Evolutionary conservation across 1,284 basidiomycete genomes (phyloP), one percentile per base, ranked within the genome.

Genomic region (Amylostereum chailletii): DNA sequence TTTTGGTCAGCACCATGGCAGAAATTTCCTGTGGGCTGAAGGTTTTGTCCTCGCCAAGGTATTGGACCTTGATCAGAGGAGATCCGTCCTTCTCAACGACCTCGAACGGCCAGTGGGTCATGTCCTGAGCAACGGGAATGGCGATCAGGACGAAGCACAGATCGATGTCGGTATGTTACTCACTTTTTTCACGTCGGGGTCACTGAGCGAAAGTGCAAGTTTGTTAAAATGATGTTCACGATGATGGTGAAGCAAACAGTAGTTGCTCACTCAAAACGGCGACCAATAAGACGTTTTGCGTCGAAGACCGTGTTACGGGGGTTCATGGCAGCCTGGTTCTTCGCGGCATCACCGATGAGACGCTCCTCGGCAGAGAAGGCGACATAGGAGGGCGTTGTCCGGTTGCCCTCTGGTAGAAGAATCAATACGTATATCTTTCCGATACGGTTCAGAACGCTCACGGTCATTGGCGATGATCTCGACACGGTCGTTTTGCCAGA

Each of bases 1-100:
- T 97, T 79, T 98, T 99, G 62, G 79, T 79, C 61, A 99, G 84
- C 60, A 99, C 94, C 95, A 99, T 98, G 58, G 95, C 86, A 19
- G 95, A 98, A 68, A 99, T 95, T 71, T 97, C 94, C 71, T 97
- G 93, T 51, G 94, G 93, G 59, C 86, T 92, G 76, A 98, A 98
- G 56, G 84, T 86, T 79, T 97, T 98, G 59, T 90, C 87, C 65
- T 97, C 94, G 56, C 83, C 83, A 60, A 90, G 83, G 76, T 95
- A 94, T 65, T 92, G 81, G 62, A 99, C 94, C 75, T 90, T 84
- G 76, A 99, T 96, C 71, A 94, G 72, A 47, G 96, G 95, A 63
- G 95, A 97, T 63, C 92, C 93, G 57, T 87, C 88, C 72, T 92
- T 92, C 72, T 91, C 87, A 55, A 91, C 76, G 61, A 98, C 88